Percentiles rank a stretch among this genome's conserved stretches.
Conservation (phyloP, 352 stramenopile genomes). For the Pythium biforme region DNA sequence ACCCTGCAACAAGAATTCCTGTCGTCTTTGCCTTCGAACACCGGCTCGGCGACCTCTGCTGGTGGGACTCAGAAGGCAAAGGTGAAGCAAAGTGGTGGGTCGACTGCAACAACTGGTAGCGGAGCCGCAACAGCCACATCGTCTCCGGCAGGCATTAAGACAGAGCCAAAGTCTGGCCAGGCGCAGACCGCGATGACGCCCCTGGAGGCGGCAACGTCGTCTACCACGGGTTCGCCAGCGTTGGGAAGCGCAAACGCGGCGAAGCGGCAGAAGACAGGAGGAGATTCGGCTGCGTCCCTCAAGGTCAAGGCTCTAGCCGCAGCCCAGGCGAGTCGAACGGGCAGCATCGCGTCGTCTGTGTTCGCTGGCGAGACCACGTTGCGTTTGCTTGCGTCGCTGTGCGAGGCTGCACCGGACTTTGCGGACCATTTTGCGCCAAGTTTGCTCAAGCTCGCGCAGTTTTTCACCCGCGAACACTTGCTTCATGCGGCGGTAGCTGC, state of each 20-base stretch:
- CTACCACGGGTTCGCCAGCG: conserved; percentile 11
- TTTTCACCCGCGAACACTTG: conserved; percentile 83
- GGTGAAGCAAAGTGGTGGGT: conserved; percentile 27
- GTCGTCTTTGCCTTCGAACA: conserved; percentile 20
- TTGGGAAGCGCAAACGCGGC: conserved; percentile 12
- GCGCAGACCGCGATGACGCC: neutral
- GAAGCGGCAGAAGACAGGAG: conserved; percentile 22
- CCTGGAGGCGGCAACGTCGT: neutral
- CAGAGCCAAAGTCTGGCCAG: conserved; percentile 21
- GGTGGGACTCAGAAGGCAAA: conserved; percentile 36
- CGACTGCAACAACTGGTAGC: neutral
- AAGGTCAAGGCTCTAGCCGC: conserved; percentile 19
- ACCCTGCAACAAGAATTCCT: conserved; percentile 59
- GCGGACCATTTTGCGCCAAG: conserved; percentile 75
- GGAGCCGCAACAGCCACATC: conserved; percentile 1
- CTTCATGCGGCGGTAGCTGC: conserved; percentile 43
- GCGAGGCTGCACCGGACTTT: conserved; percentile 60
- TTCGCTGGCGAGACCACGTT: conserved; percentile 73
- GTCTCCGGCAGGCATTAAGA: conserved; percentile 20
- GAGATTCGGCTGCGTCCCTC: conserved; percentile 2
- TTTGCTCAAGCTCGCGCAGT: conserved; percentile 81
- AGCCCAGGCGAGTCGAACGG: conserved; percentile 23
- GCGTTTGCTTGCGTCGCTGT: conserved; percentile 61
- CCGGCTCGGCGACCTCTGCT: conserved; percentile 14
- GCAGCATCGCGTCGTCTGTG: conserved; percentile 38